Conservation (phyloP, 306 rosid genomes). For the Rosa multiflora region DNA sequence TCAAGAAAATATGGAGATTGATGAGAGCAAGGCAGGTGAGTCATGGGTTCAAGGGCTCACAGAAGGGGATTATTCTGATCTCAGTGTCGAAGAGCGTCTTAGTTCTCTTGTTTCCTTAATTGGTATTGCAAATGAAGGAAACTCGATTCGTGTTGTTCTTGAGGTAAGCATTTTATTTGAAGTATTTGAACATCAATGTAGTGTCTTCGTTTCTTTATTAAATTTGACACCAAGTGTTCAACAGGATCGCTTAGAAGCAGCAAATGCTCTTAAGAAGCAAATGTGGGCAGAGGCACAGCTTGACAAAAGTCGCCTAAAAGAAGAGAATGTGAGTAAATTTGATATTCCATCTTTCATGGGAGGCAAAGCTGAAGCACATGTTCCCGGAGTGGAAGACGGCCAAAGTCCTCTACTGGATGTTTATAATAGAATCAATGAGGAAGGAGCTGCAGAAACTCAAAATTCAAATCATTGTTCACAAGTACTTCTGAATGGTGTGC, state of each 20-base stretch:
- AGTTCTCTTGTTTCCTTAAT: constrained; percentile 79
- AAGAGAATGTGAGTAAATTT: constrained; percentile 56
- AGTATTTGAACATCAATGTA: constrained; percentile 1
- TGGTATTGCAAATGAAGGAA: constrained; percentile 98
- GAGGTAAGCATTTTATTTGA: constrained; percentile 57
- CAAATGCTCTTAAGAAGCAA: constrained; percentile 97
- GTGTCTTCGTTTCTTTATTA: constrained; percentile 9
- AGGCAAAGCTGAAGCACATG: constrained; percentile 61
- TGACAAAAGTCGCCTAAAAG: constrained; percentile 85
- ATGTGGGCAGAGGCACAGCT: constrained; percentile 99
- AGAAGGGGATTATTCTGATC: constrained; percentile 93
- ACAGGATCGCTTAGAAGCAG: constrained; percentile 98
- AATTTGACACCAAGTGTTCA: constrained; percentile 34
- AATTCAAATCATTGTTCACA: constrained; percentile 42
- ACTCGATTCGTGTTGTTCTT: constrained; percentile 85
- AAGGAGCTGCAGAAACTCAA: constrained; percentile 61
- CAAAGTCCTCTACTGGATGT: constrained; percentile 78
- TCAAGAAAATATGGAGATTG: constrained; percentile 91
- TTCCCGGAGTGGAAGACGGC: constrained; percentile 57
- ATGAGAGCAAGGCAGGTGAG: constrained; percentile 93
- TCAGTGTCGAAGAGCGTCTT: constrained; percentile 92
- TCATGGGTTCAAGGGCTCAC: constrained; percentile 97
- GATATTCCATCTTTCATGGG: constrained; percentile 58
- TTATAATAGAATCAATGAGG: constrained; percentile 53
- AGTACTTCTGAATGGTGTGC: constrained; percentile 34